Percentiles rank a stretch among this genome's conserved stretches.
These are phyloP conservation scores for Avena eriantha DNA, from an alignment of 176 grass and related monocot genomes.

Conservation along the genomic window DNA sequence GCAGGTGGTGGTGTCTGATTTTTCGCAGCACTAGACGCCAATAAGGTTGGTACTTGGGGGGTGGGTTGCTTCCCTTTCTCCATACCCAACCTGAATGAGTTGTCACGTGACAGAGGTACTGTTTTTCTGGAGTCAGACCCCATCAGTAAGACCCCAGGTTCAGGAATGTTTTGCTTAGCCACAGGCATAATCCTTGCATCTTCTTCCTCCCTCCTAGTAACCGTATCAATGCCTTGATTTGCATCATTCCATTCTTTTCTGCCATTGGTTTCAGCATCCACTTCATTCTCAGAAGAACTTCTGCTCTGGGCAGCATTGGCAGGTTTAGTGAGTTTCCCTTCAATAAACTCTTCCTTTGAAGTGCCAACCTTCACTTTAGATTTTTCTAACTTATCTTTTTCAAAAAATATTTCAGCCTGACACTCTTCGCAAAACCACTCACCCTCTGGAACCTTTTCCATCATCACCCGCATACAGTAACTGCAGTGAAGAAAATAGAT, in stretches of 20 bases:
- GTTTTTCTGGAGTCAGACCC: constrained; percentile 50
- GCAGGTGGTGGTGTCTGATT: constrained; percentile 39
- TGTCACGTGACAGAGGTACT: constrained; percentile 32
- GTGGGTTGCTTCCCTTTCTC: constrained; percentile 63
- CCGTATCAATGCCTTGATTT: constrained; percentile 39
- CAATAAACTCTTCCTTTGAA: constrained; percentile 41
- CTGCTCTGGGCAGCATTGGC: constrained; percentile 24
- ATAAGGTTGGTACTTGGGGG: constrained; percentile 39
- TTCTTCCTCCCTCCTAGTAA: constrained; percentile 48
- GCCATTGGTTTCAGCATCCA: constrained; percentile 51
- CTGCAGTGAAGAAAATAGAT: constrained; percentile 56
- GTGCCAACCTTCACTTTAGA: constrained; percentile 44
- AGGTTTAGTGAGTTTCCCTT: constrained; percentile 44
- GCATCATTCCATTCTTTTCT: constrained; percentile 38
- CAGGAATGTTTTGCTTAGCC: constrained; percentile 34
- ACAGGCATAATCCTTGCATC: constrained; percentile 32
- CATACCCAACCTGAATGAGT: constrained; percentile 40
- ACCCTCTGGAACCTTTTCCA: constrained; percentile 81
- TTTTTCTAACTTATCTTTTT: constrained; percentile 59
- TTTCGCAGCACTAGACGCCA: constrained; percentile 44
- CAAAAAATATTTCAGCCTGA: constrained; percentile 58
- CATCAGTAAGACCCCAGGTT: constrained; percentile 34
- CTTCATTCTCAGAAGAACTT: constrained; percentile 49
- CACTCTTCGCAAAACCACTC: constrained; percentile 98
- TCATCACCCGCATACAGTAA: constrained; percentile 86